Conservation (phyloP, 148 eudicot species). For the Chenopodium album region DNA sequence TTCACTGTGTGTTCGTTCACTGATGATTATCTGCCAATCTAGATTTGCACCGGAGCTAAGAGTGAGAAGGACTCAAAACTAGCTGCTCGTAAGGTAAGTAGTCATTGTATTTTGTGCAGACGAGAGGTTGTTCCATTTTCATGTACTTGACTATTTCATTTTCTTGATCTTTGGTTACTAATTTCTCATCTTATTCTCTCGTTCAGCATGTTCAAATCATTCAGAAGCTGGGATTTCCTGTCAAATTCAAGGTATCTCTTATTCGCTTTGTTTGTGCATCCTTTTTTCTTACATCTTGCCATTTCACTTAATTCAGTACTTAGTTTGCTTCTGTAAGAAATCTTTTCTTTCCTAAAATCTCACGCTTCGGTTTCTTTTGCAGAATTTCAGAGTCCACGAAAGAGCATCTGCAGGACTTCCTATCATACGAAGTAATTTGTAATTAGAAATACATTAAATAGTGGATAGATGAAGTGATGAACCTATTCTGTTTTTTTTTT, state of each 20-base stretch:
- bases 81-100: slow-evolving; percentile 68
- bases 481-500: no score
- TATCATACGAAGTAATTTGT: slow-evolving; percentile 32
- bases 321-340: no score
- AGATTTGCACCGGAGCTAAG: slow-evolving; percentile 88
- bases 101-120: no score
- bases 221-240: slow-evolving; percentile 78
- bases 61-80: slow-evolving; percentile 66
- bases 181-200: not conserved
- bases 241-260: slow-evolving; percentile 60
- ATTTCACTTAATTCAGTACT: not conserved
- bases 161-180: no score
- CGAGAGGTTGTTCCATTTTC: no score
- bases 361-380: not conserved
- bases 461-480: no score
- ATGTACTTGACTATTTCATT: no score
- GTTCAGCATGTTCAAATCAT: slow-evolving; percentile 70
- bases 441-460: no score
- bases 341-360: not conserved
- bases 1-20: not conserved
- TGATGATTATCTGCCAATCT: not conserved
- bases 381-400: slow-evolving; percentile 72
- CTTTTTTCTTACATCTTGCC: not conserved
- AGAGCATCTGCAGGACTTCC: slow-evolving; percentile 68
- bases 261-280: not conserved